These are phyloP conservation scores for Cyclotella kingstonii DNA, from an alignment of 108 stramenopile genomes.

Conservation along the genomic window DNA sequence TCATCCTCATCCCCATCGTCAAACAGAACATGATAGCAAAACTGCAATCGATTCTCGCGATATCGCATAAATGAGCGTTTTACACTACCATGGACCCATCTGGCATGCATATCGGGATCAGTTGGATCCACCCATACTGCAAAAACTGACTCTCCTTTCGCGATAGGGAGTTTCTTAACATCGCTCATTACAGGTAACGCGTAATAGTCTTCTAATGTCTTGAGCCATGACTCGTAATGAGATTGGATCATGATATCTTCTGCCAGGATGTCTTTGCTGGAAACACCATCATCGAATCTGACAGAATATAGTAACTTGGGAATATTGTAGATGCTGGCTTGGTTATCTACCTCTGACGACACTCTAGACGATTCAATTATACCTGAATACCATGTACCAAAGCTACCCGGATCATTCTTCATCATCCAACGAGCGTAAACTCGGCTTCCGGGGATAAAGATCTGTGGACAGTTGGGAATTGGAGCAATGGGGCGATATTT, in stretches of 20 bases:
- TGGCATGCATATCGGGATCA: slow-evolving; percentile 37
- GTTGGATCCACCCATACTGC: slow-evolving; percentile 41
- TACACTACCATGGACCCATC: slow-evolving; percentile 32
- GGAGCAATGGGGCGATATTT: slow-evolving; percentile 16
- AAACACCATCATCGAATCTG: slow-evolving; percentile 41
- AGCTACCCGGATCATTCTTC: slow-evolving; percentile 36
- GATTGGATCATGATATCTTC: slow-evolving; percentile 44
- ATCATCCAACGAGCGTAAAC: slow-evolving; percentile 48
- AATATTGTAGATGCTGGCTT: slow-evolving; percentile 10
- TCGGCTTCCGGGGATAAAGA: slow-evolving; percentile 42
- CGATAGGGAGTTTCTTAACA: slow-evolving; percentile 4
- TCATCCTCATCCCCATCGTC: slow-evolving; percentile 44
- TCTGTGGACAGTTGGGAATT: slow-evolving; percentile 20
- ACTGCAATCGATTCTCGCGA: background rate
- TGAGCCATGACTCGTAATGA: slow-evolving; percentile 43
- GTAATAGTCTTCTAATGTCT: slow-evolving; percentile 32
- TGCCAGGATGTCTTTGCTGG: slow-evolving; percentile 15
- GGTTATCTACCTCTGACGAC: slow-evolving; percentile 14
- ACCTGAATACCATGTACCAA: slow-evolving; percentile 48
- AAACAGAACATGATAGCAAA: slow-evolving; percentile 36
- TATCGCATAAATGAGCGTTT: slow-evolving; percentile 6
- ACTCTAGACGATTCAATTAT: slow-evolving; percentile 24
- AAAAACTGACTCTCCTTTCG: slow-evolving; percentile 25
- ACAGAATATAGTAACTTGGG: slow-evolving; percentile 36
- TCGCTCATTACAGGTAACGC: slow-evolving; percentile 12